Evolutionary conservation across 2,329 filamentous ascomycete species (phyloP), one percentile per base, ranked within the genome.

Genomic region (Penicillium hesseltinei): DNA sequence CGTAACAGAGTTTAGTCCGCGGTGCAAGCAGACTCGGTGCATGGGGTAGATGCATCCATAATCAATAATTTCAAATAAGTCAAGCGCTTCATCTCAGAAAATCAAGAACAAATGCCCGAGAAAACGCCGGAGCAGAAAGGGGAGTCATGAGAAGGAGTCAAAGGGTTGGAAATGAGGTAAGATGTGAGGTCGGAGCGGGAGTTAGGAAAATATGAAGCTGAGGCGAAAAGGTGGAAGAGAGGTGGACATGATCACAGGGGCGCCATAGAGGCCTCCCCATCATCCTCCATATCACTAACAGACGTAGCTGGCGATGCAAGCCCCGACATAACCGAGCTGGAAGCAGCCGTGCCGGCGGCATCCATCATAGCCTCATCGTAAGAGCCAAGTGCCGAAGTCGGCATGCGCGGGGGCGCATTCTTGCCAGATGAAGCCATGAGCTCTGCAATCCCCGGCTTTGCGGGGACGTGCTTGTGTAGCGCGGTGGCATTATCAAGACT

Each of bases 401-500:
- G 62, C 39, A 62, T 49, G n/a, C 62, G 70, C 7, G 60, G 42
- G 19, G 49, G 51, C 10, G 56, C 57, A 25, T 67, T 65, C 46
- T 73, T 73, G 11, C 58, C 60, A 9, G 68, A 58, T 25, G 58
- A 66, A 23, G 71, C 71, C 70, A 77, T 76, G 31, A 76, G 58
- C 58, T 77, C 75, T 38, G 75, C 72, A 51, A 90, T 81, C 25
- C 82, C 81, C 9, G 88, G 88, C 73, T 91, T 91, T 69, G 88
- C 86, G 0, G 88, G 88, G 19, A 90, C 80, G 63, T 86, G 83
- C 69, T 88, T 88, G 25, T 90, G 79, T 58, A 91, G 72, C 0
- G 85, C 85, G 0, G 86, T 88, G 21, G 85, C 88, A 53, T 88
- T 88, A 68, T 91, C 89, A 43, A 92, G 77, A 81, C 90, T 90